Percentiles rank a stretch among this genome's conserved stretches.
Evolutionary conservation across 768 basidiomycete genomes (phyloP).

Genomic region (Psilocybe sp.): DNA sequence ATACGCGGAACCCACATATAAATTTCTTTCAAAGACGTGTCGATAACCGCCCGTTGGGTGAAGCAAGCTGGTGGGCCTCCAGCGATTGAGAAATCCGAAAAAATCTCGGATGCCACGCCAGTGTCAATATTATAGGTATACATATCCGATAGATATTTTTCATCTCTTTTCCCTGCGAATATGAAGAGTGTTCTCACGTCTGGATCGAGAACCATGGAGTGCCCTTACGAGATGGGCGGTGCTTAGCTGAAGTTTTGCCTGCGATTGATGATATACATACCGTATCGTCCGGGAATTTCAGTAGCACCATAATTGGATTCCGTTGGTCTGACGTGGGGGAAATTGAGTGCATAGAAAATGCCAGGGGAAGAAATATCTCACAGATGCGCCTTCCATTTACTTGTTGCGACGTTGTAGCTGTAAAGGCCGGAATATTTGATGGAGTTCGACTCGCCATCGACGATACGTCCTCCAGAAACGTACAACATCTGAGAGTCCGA

Average conservation of each 20-base stretch:
- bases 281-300: slow-evolving; percentile 59
- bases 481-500: slow-evolving; percentile 68
- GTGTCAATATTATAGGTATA: slow-evolving; percentile 64
- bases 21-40: slow-evolving; percentile 59
- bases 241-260: background rate
- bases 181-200: slow-evolving; percentile 58
- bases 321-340: slow-evolving; percentile 9
- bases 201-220: slow-evolving; percentile 80
- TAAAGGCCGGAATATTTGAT: slow-evolving; percentile 71
- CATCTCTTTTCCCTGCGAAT: slow-evolving; percentile 70
- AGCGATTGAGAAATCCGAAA: slow-evolving; percentile 53
- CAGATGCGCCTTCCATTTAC: slow-evolving; percentile 70
- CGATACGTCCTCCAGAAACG: slow-evolving; percentile 72
- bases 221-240: slow-evolving; percentile 39
- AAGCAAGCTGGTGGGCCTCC: slow-evolving; percentile 74
- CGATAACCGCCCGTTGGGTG: slow-evolving; percentile 72
- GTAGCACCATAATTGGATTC: slow-evolving; percentile 29
- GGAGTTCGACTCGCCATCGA: slow-evolving; percentile 60
- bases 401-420: slow-evolving; percentile 62
- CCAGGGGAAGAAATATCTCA: slow-evolving; percentile 29
- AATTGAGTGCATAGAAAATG: background rate
- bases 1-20: slow-evolving; percentile 54
- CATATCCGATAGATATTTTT: slow-evolving; percentile 73
- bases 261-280: slow-evolving; percentile 27
- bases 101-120: slow-evolving; percentile 58